Base-by-base conservation (phyloP, 116 monocot genomes). In the Iris pallida region DNA sequence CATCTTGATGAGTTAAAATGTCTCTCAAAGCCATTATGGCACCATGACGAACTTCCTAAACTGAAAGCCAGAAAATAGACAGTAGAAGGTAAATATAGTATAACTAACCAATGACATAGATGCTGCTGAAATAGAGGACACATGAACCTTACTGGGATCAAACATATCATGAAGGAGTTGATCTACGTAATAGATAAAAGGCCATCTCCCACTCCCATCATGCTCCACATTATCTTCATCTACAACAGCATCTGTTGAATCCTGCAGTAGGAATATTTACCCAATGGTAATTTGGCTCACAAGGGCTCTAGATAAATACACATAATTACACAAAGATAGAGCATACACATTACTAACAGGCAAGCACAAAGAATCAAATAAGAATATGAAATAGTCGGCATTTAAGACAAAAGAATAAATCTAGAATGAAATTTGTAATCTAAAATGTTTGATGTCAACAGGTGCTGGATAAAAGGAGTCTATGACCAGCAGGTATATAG, bases 1-100 rank as follows among this genome's bases (percentile, higher is more conserved):
- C 72, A 71, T 90, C 97, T 75, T 98, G 97, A 79, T 93, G 86
- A 16, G 88, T 86, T 75, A 93, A 61, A 72, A 93, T 88, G 74
- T 98, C 97, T 75, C 97, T 81, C 71, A 98, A 82, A 69, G 93
- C 93, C 97, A 98, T 98, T 18, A 87, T 81, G 49, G 83, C 62
- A 70, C 97, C 97, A 78, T 98, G 97, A 44, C 97, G 92, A 13
- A 93, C 81, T 80, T 98, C 97, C 97, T 93, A 98, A 74, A 88
- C 93, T 98, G 87, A 44, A 70, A 53, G 45, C 66, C 64, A 57
- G 13, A 69, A 67, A 20, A 43, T 57, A 69, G 47, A 72, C n/a
- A 65, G 30, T 9, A 65, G n/a, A 61, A 15, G 42, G 41, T n/a
- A 13, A 58, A 45, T 52, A 58, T 46, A 60, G 59, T 6, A 73